Percentiles rank a stretch among this genome's conserved stretches.
Evolutionary conservation across 495 filamentous ascomycete genomes (phyloP).

Genomic region (Penicillium flavigenum): DNA sequence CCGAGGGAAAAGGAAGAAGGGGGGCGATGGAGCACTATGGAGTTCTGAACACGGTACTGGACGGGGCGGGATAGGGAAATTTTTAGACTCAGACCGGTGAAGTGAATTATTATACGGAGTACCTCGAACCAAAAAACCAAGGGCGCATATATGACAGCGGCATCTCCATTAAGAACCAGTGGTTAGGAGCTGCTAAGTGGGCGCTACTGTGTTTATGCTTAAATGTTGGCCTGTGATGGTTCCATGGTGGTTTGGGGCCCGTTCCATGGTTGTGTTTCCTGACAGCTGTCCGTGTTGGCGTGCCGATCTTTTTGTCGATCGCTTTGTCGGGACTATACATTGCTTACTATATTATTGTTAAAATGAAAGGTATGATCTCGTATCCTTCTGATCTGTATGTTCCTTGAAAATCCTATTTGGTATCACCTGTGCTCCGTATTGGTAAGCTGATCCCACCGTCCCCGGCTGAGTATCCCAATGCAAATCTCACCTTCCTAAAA

Average conservation of each 20-base stretch:
- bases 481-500: constrained; percentile 3
- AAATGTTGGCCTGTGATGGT: constrained; percentile 5
- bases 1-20: neutral
- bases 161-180: constrained; percentile 20
- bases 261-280: constrained; percentile 19
- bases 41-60: neutral
- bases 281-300: constrained; percentile 14
- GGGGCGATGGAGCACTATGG: neutral
- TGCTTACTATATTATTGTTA: neutral
- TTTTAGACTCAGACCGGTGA: neutral
- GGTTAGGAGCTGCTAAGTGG: constrained; percentile 2
- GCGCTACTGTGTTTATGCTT: constrained; percentile 16
- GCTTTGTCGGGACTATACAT: neutral
- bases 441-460: neutral
- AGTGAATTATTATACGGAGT: neutral
- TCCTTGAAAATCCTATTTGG: neutral
- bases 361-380: neutral
- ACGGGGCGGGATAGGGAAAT: constrained; percentile 8
- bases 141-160: constrained; percentile 24
- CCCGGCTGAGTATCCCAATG: neutral
- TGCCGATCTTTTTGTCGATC: constrained; percentile 15
- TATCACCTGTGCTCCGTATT: neutral
- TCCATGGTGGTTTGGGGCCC: constrained; percentile 13
- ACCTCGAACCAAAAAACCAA: neutral
- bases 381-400: neutral